Evolutionary conservation across 805 yeast species (phyloP), one percentile per base, ranked within the genome.

Genomic region (Schizosaccharomyces cryophilus): DNA sequence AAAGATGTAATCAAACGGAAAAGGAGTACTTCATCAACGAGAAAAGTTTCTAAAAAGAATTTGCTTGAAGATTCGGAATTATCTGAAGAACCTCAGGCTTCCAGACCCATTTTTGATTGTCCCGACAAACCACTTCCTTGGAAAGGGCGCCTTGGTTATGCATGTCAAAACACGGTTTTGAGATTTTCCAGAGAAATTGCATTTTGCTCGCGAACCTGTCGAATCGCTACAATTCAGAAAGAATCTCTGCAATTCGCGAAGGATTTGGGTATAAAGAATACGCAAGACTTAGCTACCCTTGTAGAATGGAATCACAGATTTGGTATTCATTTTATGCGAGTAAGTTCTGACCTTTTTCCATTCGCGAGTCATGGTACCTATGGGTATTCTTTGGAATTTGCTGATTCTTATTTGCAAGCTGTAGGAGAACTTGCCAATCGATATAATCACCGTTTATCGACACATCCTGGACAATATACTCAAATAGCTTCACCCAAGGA

Each of bases 381-480:
- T 59, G 61, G 61, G 21, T 59, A 59, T 24, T 38, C 61, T 7
- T 51, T 59, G n/a, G 61, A 59, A 59, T 59, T 38, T 31, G 61
- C 61, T 19, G 54, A 59, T n/a, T 42, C 40, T 21, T 30, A 38
- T 21, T 29, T 59, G n/a, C 29, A 30, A 19, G 61, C 19, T 17
- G 61, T 26, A 24, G 61, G 61, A 5, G 21, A 26, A 17, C 30
- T 59, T 17, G 61, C 54, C 5, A 59, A 42, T 21, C n/a, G 15
- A 19, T 59, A 38, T 30, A 21, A 31, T 19, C 61, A 59, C 21
- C 61, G 61, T 11, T 21, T 59, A 6, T 38, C 61, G 4, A 59
- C 29, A 55, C 61, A 59, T 59, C 61, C 61, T 9, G 61, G 61
- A 17, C 61, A 59, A 54, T 59, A 42, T 29, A 59, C 61, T 6